phyloP scores from a whole-genome alignment of 2,329 filamentous ascomycete species.

The Talaromyces piceae region DNA sequence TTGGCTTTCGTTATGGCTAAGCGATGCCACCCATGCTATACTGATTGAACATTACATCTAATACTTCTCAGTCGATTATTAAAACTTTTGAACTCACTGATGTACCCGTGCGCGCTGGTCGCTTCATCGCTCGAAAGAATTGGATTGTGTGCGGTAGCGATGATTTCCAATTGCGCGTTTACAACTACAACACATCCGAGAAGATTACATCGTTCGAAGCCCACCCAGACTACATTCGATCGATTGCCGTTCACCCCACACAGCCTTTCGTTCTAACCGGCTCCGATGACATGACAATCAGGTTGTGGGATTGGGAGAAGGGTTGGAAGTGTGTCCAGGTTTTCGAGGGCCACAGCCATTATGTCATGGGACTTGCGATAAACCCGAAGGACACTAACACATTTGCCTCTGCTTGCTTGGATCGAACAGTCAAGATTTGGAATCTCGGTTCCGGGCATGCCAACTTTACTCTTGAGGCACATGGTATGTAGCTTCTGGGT shows the following conservation, averaged over 20 bases:
- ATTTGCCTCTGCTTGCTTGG: constrained; percentile 87
- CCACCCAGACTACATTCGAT: constrained; percentile 96
- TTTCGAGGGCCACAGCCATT: constrained; percentile 93
- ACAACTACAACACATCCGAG: constrained; percentile 99
- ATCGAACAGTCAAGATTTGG: constrained; percentile 97
- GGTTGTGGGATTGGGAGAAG: constrained; percentile 98
- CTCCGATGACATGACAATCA: constrained; percentile 97
- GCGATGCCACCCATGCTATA: not conserved
- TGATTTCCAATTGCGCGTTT: constrained; percentile 82
- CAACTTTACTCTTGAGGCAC: constrained; percentile 94
- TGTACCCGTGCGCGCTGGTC: constrained; percentile 91
- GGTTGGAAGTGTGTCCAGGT: constrained; percentile 96
- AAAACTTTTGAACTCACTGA: constrained; percentile 99
- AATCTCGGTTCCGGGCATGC: constrained; percentile 86
- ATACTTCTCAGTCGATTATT: constrained; percentile 62
- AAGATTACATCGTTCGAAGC: constrained; percentile 97
- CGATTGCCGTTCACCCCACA: constrained; percentile 89
- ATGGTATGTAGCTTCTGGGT: constrained; percentile 40
- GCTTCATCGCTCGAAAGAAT: constrained; percentile 96
- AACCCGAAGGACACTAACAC: constrained; percentile 97
- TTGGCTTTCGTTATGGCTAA: not conserved
- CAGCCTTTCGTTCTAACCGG: constrained; percentile 94
- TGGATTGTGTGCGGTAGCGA: constrained; percentile 96
- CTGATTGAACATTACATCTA: constrained; percentile 11
- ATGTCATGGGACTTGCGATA: constrained; percentile 93